Base-by-base conservation (phyloP, 1,284 basidiomycete genomes). In the Fomitopsis palustris region DNA sequence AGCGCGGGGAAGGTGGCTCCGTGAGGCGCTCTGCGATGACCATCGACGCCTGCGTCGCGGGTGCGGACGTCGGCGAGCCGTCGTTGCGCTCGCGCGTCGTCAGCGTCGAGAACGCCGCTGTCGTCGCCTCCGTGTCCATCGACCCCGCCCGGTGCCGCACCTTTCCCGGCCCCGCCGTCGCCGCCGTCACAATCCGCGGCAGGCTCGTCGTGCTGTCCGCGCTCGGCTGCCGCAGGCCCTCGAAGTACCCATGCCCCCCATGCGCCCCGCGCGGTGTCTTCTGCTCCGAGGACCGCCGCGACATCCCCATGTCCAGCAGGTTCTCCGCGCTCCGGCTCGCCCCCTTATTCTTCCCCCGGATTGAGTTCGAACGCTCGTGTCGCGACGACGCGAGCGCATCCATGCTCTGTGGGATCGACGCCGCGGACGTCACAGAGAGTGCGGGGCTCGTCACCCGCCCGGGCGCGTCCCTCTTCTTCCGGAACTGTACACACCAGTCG, bases 401-500 rank as follows among this genome's bases (percentile, higher is more conserved):
- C 63, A 64, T 39, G 64, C 59, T 63, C 23, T 62, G 61, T 63
- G 66, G 62, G 57, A 63, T 63, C 53, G 69, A 68, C 41, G 72
- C 69, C 65, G 74, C 66, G 7, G 77, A 73, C 14, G 45, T 47
- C 14, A 9, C 23, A 14, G 45, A 47, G 37, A 80, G 73, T 7
- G 71, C 67, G 16, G 80, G 81, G 62, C 81, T 74, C 54, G 71
- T 64, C 56, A 72, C 68, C 56, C 73, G 71, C 19, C 51, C 58
- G 12, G 60, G 49, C 4, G 55, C 64, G 60, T 57, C 53, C n/a
- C 62, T 74, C 4, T 70, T 62, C 64, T 76, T 81, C 61, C 78
- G 79, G 54, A 86, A 74, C 42, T 88, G 82, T 3, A 87, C 84
- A 76, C 93, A 95, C 95, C 95, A 97, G 5, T 92, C 89, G 4